Evolutionary conservation across 2,329 filamentous ascomycete species (phyloP).

Genomic region (Acrodontium crateriforme): DNA sequence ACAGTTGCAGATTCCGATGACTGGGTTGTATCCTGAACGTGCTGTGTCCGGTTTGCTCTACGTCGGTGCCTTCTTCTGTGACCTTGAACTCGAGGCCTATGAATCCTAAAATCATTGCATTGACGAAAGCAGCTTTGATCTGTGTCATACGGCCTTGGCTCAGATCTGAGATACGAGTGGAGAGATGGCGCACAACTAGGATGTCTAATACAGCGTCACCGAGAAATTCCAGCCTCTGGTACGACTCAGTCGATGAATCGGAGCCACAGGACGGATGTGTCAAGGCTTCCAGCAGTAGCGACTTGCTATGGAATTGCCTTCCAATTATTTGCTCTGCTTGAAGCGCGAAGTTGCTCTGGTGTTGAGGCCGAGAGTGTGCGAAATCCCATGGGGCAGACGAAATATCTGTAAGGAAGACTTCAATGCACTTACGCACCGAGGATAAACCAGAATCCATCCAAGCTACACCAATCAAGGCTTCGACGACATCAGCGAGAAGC

Average conservation of each 20-base stretch:
- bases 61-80: conserved; percentile 20
- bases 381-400: background rate
- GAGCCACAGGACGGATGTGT: conserved; percentile 46
- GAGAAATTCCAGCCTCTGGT: conserved; percentile 74
- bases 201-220: conserved; percentile 77
- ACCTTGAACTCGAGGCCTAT: conserved; percentile 47
- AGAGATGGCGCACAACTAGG: conserved; percentile 54
- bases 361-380: too few species aligned
- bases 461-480: conserved; percentile 67
- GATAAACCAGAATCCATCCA: conserved; percentile 54
- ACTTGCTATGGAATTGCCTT: conserved; percentile 55
- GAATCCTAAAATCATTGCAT: conserved; percentile 68
- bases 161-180: conserved; percentile 34
- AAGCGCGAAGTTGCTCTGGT: too few species aligned
- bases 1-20: too few species aligned
- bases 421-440: conserved; percentile 50
- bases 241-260: conserved; percentile 35
- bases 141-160: conserved; percentile 56
- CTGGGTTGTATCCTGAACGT: conserved; percentile 6
- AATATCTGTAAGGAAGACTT: conserved; percentile 44
- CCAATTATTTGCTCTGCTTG: conserved; percentile 53
- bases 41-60: conserved; percentile 4
- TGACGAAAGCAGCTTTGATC: conserved; percentile 62
- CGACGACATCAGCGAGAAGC: conserved; percentile 72
- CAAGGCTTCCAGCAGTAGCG: conserved; percentile 61